Conservation (phyloP, 2,329 filamentous ascomycete genomes). For the Shiraia bambusicola region DNA sequence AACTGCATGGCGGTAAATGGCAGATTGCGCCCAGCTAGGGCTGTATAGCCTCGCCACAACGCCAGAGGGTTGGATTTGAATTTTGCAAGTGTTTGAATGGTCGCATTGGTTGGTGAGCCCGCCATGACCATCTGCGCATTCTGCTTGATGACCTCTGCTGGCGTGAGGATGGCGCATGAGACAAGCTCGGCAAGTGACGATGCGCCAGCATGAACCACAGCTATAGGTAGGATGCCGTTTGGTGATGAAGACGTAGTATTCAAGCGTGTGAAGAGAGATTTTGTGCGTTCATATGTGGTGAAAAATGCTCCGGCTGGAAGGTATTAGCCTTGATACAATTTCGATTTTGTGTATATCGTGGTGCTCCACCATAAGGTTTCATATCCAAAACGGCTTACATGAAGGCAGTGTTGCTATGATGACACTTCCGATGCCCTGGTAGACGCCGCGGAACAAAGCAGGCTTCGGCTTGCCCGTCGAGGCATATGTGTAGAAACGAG, state of each 20-base stretch:
- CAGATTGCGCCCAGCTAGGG: slow-evolving; percentile 77
- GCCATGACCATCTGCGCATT: slow-evolving; percentile 79
- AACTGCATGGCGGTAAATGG: slow-evolving; percentile 89
- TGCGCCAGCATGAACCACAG: slow-evolving; percentile 70
- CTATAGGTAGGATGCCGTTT: slow-evolving; percentile 59
- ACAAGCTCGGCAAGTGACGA: slow-evolving; percentile 79
- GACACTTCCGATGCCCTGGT: slow-evolving; percentile 84
- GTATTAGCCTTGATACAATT: slow-evolving; percentile 1
- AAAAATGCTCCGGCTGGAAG: slow-evolving; percentile 77
- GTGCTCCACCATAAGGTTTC: background rate
- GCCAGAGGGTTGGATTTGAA: slow-evolving; percentile 60
- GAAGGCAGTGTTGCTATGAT: slow-evolving; percentile 87
- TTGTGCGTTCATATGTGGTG: slow-evolving; percentile 80
- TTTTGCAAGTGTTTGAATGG: slow-evolving; percentile 57
- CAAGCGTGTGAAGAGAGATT: slow-evolving; percentile 59
- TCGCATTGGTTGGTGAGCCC: slow-evolving; percentile 48
- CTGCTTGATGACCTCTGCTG: slow-evolving; percentile 88
- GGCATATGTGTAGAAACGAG: slow-evolving; percentile 63
- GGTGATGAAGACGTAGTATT: slow-evolving; percentile 42
- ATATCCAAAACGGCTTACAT: slow-evolving; percentile 50
- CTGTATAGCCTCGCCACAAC: slow-evolving; percentile 72
- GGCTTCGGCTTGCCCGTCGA: slow-evolving; percentile 57
- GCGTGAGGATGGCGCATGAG: slow-evolving; percentile 82
- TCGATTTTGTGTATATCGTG: background rate
- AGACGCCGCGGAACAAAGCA: slow-evolving; percentile 70